phyloP scores from a whole-genome alignment of 371 early-diverging fungal species.

The Lichtheimia corymbifera region DNA sequence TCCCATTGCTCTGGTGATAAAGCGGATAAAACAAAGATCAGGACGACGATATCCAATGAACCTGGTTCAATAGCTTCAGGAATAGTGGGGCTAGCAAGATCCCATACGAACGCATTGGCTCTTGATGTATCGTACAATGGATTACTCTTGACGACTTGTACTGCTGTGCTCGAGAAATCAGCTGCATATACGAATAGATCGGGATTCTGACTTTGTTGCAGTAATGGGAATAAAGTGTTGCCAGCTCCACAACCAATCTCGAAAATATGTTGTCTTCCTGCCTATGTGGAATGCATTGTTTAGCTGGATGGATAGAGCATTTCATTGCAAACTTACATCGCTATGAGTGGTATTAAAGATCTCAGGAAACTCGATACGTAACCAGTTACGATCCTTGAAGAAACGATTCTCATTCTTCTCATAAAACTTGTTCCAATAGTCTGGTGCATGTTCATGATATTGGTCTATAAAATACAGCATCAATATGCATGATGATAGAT shows the following conservation, averaged over 20 bases:
- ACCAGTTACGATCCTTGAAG: constrained; percentile 95
- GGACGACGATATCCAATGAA: constrained; percentile 75
- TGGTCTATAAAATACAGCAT: constrained; percentile 25
- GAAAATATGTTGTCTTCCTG: constrained; percentile 55
- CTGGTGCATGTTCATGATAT: constrained; percentile 44
- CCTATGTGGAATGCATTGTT: constrained; percentile 13
- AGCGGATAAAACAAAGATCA: constrained; percentile 84
- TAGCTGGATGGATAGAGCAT: neutral
- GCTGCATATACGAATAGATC: constrained; percentile 75
- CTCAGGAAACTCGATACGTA: constrained; percentile 90
- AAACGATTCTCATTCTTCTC: constrained; percentile 91
- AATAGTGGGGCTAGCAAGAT: constrained; percentile 67
- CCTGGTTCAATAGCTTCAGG: constrained; percentile 61
- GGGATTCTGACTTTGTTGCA: constrained; percentile 69
- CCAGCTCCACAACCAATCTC: constrained; percentile 97
- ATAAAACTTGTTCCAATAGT: constrained; percentile 79
- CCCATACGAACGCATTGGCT: constrained; percentile 82
- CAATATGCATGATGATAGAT: neutral
- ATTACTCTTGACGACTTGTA: constrained; percentile 70
- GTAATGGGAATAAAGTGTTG: constrained; percentile 90
- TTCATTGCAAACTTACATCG: constrained; percentile 18
- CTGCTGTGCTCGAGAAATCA: constrained; percentile 80
- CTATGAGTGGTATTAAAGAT: constrained; percentile 48
- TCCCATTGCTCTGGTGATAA: constrained; percentile 81
- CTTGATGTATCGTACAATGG: constrained; percentile 58